Conservation (phyloP, 768 basidiomycete genomes). For the Calocybe gangraenosa region DNA sequence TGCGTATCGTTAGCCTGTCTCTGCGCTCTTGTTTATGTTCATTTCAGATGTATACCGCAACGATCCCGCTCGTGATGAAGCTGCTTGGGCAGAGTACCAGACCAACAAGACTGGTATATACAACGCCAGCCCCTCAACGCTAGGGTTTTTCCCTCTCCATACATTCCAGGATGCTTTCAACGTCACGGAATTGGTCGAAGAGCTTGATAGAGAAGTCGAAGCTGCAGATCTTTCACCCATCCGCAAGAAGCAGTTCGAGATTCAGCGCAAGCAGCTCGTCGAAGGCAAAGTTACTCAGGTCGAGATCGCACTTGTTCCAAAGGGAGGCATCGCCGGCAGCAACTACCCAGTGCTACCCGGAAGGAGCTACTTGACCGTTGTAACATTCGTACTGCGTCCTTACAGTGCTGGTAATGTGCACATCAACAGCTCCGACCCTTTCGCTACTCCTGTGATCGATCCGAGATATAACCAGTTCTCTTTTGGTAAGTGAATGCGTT, state of each 20-base stretch:
- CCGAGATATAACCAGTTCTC: conserved; percentile 15
- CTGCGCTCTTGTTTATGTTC: neutral
- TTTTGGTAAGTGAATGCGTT: conserved; percentile 4
- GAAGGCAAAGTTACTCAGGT: conserved; percentile 14
- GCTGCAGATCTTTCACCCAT: conserved; percentile 7
- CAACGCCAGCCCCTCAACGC: conserved; percentile 9
- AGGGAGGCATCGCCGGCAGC: conserved; percentile 10
- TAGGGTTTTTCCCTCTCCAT: conserved; percentile 14
- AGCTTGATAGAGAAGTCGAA: conserved; percentile 11
- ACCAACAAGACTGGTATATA: conserved; percentile 11
- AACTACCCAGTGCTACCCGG: conserved; percentile 10
- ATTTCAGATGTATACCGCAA: conserved; percentile 13
- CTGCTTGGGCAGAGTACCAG: conserved; percentile 9
- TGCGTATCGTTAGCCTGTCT: neutral
- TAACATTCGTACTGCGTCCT: conserved; percentile 15
- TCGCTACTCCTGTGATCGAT: conserved; percentile 15
- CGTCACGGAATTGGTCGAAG: conserved; percentile 9
- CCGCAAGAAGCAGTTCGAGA: conserved; percentile 14
- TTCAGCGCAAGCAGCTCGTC: conserved; percentile 11
- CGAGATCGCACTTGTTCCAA: conserved; percentile 9
- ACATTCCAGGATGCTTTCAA: conserved; percentile 14
- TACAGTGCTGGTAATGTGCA: conserved; percentile 15
- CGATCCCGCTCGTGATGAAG: conserved; percentile 8
- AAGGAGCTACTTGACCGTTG: conserved; percentile 14
- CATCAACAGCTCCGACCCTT: conserved; percentile 18